These are phyloP conservation scores for Emiliania huxleyi DNA, from an alignment of 78 protist species.

Conservation along the genomic window DNA sequence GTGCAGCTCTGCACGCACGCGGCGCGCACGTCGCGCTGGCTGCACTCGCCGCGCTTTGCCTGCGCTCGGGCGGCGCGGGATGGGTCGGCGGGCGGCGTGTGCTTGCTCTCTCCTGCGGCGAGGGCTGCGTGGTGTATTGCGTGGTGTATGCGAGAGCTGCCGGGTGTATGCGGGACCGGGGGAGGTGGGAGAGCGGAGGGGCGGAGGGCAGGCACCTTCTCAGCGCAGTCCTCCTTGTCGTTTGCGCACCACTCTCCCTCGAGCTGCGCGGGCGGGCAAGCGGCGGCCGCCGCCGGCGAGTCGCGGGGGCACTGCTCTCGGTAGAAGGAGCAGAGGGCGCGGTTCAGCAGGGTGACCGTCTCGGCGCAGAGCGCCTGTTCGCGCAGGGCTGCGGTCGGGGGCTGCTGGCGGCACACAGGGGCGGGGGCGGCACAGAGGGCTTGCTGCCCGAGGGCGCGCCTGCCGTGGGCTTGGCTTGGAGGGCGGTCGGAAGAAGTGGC, in stretches of 20 bases:
- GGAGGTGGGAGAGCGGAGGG: too few species aligned
- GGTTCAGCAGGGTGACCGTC: background rate
- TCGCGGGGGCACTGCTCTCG: background rate
- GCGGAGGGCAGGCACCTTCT: too few species aligned
- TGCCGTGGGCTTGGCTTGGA: background rate
- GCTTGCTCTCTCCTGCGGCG: background rate
- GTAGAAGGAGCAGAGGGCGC: background rate
- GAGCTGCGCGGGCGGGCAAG: background rate
- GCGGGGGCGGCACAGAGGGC: too few species aligned
- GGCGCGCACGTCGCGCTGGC: background rate
- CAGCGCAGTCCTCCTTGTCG: background rate
- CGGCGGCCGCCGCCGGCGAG: background rate
- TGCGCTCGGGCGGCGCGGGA: too few species aligned
- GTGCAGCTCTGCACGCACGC: background rate
- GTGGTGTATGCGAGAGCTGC: too few species aligned
- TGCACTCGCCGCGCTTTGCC: too few species aligned
- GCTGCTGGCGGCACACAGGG: too few species aligned
- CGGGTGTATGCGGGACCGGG: too few species aligned
- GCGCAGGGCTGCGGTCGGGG: background rate
- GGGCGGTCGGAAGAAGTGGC: background rate
- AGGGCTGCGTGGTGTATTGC: too few species aligned
- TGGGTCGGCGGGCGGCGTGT: too few species aligned
- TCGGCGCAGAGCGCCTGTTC: background rate
- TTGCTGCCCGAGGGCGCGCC: too few species aligned
- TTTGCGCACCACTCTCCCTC: too few species aligned